phyloP scores from a whole-genome alignment of 2,329 filamentous ascomycete species.

The Sordariomycetes sp. region DNA sequence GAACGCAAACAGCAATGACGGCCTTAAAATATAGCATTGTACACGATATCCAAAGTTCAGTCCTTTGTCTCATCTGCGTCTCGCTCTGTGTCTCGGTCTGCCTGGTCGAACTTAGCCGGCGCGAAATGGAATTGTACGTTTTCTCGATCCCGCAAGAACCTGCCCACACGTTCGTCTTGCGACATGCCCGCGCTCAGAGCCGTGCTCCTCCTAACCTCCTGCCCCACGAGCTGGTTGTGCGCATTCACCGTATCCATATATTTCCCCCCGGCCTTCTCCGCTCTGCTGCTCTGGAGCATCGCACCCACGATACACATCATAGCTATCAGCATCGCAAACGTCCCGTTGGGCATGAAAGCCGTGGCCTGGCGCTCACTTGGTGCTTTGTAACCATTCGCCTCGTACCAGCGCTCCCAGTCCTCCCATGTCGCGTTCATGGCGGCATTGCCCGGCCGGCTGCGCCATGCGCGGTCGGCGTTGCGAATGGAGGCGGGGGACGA shows the following conservation, averaged over 20 bases:
- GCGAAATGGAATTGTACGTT: slow-evolving; percentile 22
- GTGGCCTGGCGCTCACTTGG: slow-evolving; percentile 32
- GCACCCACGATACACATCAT: slow-evolving; percentile 60
- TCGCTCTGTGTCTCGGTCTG: slow-evolving; percentile 6
- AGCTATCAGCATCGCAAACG: slow-evolving; percentile 64
- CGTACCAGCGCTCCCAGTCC: slow-evolving; percentile 83
- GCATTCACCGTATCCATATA: slow-evolving; percentile 59
- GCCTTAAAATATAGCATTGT: too few species aligned
- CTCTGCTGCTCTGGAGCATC: slow-evolving; percentile 59
- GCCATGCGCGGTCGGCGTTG: slow-evolving; percentile 37
- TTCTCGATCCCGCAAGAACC: slow-evolving; percentile 68
- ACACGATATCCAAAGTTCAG: neutral
- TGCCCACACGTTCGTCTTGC: slow-evolving; percentile 62
- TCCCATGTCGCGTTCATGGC: slow-evolving; percentile 89
- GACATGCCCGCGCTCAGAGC: slow-evolving; percentile 38
- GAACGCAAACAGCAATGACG: too few species aligned
- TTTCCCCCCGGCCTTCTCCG: slow-evolving; percentile 50
- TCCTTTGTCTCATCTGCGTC: slow-evolving; percentile 3
- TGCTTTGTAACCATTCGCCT: slow-evolving; percentile 29
- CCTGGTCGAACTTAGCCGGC: slow-evolving; percentile 18
- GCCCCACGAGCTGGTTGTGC: slow-evolving; percentile 56
- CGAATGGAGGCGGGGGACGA: slow-evolving; percentile 38
- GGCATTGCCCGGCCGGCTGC: slow-evolving; percentile 34
- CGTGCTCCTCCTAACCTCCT: slow-evolving; percentile 44
- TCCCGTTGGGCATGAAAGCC: slow-evolving; percentile 68